Conservation (phyloP, 805 yeast genomes). For the Zygotorulaspora danielsina region DNA sequence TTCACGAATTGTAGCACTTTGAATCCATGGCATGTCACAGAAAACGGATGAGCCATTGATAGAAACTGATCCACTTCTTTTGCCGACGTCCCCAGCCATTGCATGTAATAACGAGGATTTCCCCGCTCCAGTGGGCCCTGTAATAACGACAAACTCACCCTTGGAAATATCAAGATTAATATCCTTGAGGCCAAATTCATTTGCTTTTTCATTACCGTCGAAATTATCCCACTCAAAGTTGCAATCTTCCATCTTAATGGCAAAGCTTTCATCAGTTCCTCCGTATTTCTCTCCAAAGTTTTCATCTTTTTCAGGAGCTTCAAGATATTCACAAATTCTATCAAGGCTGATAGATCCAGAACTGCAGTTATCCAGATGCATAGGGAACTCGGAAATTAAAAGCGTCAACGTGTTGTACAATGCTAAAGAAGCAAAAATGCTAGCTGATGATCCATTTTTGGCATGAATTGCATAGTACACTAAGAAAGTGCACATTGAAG, state of each 20-base stretch:
- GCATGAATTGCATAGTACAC: conserved; percentile 39
- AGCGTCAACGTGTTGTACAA: conserved; percentile 52
- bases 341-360: conserved; percentile 50
- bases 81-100: conserved; percentile 57
- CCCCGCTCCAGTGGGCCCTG: conserved; percentile 54
- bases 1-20: conserved; percentile 63
- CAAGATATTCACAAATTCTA: conserved; percentile 45
- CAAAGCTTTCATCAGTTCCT: conserved; percentile 28
- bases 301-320: conserved; percentile 34
- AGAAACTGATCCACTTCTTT: conserved; percentile 44
- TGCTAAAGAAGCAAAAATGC: conserved; percentile 60
- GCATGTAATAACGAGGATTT: conserved; percentile 59
- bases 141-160: conserved; percentile 62
- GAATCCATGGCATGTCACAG: conserved; percentile 61
- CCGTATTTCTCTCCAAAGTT: conserved; percentile 10
- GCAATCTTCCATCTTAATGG: conserved; percentile 48
- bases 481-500: conserved; percentile 53
- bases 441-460: conserved; percentile 45
- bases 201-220: conserved; percentile 1
- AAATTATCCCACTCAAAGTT: conserved; percentile 53
- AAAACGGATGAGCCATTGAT: conserved; percentile 46
- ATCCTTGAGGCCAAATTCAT: not conserved
- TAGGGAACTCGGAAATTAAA: conserved; percentile 60
- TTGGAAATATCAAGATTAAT: conserved; percentile 38
- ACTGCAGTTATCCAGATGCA: conserved; percentile 47